Base-by-base conservation (phyloP, 805 yeast genomes). In the Lachancea mirantina region DNA sequence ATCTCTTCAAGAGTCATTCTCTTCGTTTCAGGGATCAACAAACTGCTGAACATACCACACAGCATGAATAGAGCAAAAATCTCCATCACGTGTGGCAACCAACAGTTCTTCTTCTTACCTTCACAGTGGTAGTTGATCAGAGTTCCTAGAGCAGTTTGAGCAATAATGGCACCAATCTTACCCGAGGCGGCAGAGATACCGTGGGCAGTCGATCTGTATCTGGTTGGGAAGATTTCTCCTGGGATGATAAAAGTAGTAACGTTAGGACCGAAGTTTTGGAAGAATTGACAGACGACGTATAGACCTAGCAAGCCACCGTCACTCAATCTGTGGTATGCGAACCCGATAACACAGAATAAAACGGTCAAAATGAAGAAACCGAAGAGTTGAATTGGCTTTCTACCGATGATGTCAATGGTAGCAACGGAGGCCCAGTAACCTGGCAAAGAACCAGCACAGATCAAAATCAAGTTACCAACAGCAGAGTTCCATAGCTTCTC, bases 181-280 rank as follows among this genome's bases (percentile, higher is more conserved):
- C 95, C 96, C 20, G 76, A 61, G 32, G 94, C 96, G 49, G 96
- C 95, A 43, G 94, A 84, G 42, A 85, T 71, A 71, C 96, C 96
- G 52, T 85, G 96, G 30, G 95, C 95, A 46, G 94, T 77, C 15
- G 95, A 84, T 78, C 95, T 81, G 67, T 84, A 85, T 71, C 95
- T 78, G 36, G 96, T 85, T 59, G 95, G 96, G 80, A 68, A 87
- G 57, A 76, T 67, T 68, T 85, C 96, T 64, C 94, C 95, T 30
- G 95, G 95, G 55, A 83, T 72, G 52, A 85, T 76, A 58, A 85
- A 85, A 34, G 95, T 85, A 30, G 95, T 87, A 41, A 87, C 76
- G 70, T 85, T 85, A 59, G 96, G 95, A 57, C 95, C 95, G 51
- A 84, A 85, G 62, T 85, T 85, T 62, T 78, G 77, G 78, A 85